phyloP scores from a whole-genome alignment of 352 stramenopile genomes.

The Vaucheria bursata region DNA sequence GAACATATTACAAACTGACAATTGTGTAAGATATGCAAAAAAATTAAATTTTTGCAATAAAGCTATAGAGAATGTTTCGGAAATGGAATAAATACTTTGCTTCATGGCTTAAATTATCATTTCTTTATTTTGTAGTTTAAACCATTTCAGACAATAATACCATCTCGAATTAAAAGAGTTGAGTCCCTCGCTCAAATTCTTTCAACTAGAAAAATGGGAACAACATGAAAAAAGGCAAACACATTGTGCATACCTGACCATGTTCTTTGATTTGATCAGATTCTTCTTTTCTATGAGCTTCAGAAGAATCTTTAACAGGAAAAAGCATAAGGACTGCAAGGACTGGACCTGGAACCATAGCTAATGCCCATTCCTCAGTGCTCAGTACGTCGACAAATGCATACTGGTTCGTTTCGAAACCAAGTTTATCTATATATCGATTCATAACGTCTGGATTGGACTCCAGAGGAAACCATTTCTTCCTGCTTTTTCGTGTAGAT shows the following conservation, averaged over 20 bases:
- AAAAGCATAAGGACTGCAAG: constrained; percentile 87
- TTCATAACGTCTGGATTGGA: constrained; percentile 90
- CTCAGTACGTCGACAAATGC: constrained; percentile 74
- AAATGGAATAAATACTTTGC: too few relatives aligned
- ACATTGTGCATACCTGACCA: constrained; percentile 51
- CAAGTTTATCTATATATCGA: constrained; percentile 82
- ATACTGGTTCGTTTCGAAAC: constrained; percentile 63
- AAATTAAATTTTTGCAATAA: too few relatives aligned
- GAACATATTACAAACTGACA: too few relatives aligned
- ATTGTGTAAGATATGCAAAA: too few relatives aligned
- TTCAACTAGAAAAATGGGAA: too few relatives aligned
- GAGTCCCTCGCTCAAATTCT: too few relatives aligned
- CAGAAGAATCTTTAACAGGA: constrained; percentile 76
- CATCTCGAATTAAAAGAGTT: not conserved
- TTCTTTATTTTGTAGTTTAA: too few relatives aligned
- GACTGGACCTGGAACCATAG: constrained; percentile 85
- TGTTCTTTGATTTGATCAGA: constrained; percentile 58
- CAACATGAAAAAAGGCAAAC: too few relatives aligned
- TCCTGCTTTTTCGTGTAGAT: too few relatives aligned
- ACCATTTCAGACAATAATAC: not conserved
- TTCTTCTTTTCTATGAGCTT: constrained; percentile 66
- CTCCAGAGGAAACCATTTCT: constrained; percentile 55
- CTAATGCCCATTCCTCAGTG: constrained; percentile 89
- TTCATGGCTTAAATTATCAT: too few relatives aligned
- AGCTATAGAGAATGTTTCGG: too few relatives aligned